Percentiles rank a stretch among this genome's conserved stretches.
phyloP scores from a whole-genome alignment of 805 yeast species.

The Metschnikowia cerradonensis region DNA sequence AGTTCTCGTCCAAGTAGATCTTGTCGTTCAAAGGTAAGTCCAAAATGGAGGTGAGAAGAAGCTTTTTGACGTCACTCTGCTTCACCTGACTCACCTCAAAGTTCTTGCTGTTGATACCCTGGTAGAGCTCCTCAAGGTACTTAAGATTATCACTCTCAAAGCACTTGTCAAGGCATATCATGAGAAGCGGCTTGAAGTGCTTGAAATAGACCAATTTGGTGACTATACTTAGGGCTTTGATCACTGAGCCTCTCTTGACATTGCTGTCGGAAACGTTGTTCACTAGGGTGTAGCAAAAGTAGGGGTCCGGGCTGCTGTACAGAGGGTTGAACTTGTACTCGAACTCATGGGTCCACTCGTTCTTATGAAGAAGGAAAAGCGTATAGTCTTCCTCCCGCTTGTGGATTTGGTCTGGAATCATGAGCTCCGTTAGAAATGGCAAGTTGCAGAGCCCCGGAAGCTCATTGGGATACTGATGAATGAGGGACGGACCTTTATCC shows the following conservation, averaged over 20 bases:
- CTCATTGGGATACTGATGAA: constrained; percentile 53
- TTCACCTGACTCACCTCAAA: constrained; percentile 19
- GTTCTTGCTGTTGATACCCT: constrained; percentile 30
- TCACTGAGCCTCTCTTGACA: constrained; percentile 54
- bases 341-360: constrained; percentile 34
- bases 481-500: constrained; percentile 64
- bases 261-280: constrained; percentile 41
- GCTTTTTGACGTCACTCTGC: constrained; percentile 32
- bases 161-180: constrained; percentile 49
- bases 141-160: constrained; percentile 24
- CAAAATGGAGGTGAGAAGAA: constrained; percentile 39
- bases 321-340: constrained; percentile 32
- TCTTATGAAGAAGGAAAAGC: constrained; percentile 48
- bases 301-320: constrained; percentile 37
- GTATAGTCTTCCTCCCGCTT: constrained; percentile 57
- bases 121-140: constrained; percentile 27
- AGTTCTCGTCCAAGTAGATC: constrained; percentile 35
- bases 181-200: constrained; percentile 55
- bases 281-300: constrained; percentile 56
- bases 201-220: constrained; percentile 51
- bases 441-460: constrained; percentile 36
- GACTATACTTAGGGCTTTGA: constrained; percentile 56
- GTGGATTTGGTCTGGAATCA: constrained; percentile 62
- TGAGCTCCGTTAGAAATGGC: constrained; percentile 46
- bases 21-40: constrained; percentile 42